Evolutionary conservation across 23 red algal species (phyloP), one percentile per base, ranked within the genome.

Genomic region (Gracilaria domingensis): DNA sequence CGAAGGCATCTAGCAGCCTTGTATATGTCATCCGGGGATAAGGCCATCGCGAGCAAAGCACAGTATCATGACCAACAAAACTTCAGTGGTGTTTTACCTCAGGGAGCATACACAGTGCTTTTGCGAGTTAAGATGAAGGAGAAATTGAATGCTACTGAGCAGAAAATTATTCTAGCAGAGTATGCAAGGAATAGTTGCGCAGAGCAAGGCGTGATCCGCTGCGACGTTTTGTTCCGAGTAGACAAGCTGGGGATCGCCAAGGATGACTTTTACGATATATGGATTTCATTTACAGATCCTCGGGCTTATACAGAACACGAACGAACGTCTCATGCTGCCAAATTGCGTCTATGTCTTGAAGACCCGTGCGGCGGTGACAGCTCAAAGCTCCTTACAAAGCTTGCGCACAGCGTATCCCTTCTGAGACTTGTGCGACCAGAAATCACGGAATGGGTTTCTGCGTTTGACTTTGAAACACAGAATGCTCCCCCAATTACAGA

Each of bases 161-260:
- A 58, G 38, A 83, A 84, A 38, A 79, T 78, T 11, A 38, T 92
- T 28, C 79, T 92, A 12, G 40, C 89, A 38, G 89, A 92, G 40
- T 92, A 92, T 48, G 89, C 89, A 25, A 58, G 79, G 34, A 49
- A 71, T n/a, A 92, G 76, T 30, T 92, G 89, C 29, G 65, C 80
- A 12, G 89, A 92, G 34, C 89, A 77, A 20, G 89, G 89, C 14
- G 80, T 84, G 50, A 58, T 92, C 29, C 89, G 89, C 29, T 92
- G 89, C 53, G 89, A 92, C 70, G 79, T 92, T 36, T 57, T 92
- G 30, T 92, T 66, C 60, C 66, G 72, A 60, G 89, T 83, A 12
- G 71, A 64, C 36, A 76, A 59, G 28, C 56, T 64, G 32, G 67
- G 89, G 21, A 47, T 77, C 13, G 75, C 89, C 29, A 92, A 75